Evolutionary conservation across 176 grass and related monocot species (phyloP).

Genomic region (Phyllostachys edulis): DNA sequence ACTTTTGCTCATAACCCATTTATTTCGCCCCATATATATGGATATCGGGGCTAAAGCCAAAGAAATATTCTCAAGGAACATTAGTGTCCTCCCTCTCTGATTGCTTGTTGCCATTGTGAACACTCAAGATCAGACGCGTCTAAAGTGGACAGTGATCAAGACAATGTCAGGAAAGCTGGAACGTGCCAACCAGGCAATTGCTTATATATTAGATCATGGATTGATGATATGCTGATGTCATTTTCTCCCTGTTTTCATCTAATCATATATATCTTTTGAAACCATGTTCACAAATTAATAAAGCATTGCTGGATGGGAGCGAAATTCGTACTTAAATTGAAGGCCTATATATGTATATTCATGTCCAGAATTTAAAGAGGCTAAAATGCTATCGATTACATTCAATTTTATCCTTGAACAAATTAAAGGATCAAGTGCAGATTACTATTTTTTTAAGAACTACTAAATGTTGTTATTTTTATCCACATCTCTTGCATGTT

Average conservation of each 20-base stretch:
- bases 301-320: neutral
- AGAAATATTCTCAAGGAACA: neutral
- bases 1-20: neutral
- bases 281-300: neutral
- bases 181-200: slow-evolving; percentile 28
- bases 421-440: neutral
- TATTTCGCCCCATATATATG: neutral
- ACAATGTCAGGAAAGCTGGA: slow-evolving; percentile 16
- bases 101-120: slow-evolving; percentile 61
- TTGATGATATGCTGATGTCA: slow-evolving; percentile 5
- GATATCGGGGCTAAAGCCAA: neutral
- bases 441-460: neutral
- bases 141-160: slow-evolving; percentile 28
- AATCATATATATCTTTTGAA: neutral
- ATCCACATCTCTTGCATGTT: neutral
- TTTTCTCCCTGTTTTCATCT: neutral
- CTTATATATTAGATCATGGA: slow-evolving; percentile 26
- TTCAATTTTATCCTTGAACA: neutral
- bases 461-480: neutral
- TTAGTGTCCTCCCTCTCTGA: neutral
- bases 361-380: neutral
- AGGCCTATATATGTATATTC: neutral
- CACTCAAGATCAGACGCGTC: slow-evolving; percentile 41
- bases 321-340: neutral
- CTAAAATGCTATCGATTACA: neutral